Conservation (phyloP, 208 protist species). For the Wallacemonas collosoma region DNA sequence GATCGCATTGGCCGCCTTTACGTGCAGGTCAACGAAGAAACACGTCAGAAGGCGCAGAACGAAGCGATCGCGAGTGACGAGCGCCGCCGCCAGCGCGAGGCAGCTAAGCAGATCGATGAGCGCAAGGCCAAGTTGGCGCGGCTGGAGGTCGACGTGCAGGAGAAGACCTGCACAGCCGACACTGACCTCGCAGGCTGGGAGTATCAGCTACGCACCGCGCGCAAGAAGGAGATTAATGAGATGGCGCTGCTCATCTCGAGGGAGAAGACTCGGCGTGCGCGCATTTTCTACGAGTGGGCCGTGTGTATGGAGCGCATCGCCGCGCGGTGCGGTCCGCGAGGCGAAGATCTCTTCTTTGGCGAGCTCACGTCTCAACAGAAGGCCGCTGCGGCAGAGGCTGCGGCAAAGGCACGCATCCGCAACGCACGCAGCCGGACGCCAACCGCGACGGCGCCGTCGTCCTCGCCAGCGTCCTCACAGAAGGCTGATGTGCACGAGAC, state of each 20-base stretch:
- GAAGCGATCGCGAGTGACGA: slow-evolving; percentile 49
- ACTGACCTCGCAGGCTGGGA: slow-evolving; percentile 75
- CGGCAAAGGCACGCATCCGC: not conserved
- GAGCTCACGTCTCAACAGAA: not conserved
- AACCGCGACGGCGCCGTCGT: not conserved
- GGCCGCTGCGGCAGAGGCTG: not conserved
- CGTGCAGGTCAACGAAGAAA: slow-evolving; percentile 51
- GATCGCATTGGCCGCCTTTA: slow-evolving; percentile 68
- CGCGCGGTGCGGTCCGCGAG: slow-evolving; percentile 27
- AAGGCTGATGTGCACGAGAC: not conserved
- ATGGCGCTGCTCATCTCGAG: slow-evolving; percentile 45
- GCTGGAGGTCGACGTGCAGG: slow-evolving; percentile 49
- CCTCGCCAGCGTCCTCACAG: not conserved
- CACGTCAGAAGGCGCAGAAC: slow-evolving; percentile 29
- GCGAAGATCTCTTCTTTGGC: slow-evolving; percentile 6
- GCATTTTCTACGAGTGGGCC: slow-evolving; percentile 66
- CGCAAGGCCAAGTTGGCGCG: slow-evolving; percentile 46
- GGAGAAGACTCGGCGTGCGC: slow-evolving; percentile 48
- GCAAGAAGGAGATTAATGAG: slow-evolving; percentile 42
- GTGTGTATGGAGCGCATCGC: slow-evolving; percentile 73
- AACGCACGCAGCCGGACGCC: not conserved
- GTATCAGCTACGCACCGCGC: slow-evolving; percentile 71
- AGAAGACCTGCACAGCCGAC: slow-evolving; percentile 40
- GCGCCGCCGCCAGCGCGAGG: slow-evolving; percentile 52
- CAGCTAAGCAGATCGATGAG: slow-evolving; percentile 37